Evolutionary conservation across 495 filamentous ascomycete species (phyloP).

Genomic region (Hypoxylon perforatum): DNA sequence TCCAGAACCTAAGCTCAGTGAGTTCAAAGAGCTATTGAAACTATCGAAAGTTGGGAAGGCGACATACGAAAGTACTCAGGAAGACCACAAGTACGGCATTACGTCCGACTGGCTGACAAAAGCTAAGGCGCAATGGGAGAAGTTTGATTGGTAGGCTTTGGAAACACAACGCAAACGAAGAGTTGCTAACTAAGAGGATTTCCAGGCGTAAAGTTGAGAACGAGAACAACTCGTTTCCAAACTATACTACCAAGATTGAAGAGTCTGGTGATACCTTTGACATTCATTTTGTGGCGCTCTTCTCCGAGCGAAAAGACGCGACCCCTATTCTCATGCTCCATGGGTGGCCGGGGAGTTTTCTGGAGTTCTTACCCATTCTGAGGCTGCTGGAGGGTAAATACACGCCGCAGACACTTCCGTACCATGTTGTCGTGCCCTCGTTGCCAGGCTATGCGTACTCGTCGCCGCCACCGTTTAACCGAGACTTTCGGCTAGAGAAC

Average conservation of each 20-base stretch:
- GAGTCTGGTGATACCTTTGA: conserved; percentile 52
- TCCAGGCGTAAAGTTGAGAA: conserved; percentile 60
- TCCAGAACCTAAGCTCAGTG: conserved; percentile 54
- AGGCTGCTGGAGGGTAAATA: conserved; percentile 61
- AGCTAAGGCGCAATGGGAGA: conserved; percentile 64
- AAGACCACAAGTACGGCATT: conserved; percentile 63
- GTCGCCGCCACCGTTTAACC: conserved; percentile 59
- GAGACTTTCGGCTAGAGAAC: conserved; percentile 57
- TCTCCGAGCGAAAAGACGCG: conserved; percentile 68
- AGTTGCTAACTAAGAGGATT: conserved; percentile 32
- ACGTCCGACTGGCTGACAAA: conserved; percentile 65
- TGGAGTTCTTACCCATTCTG: conserved; percentile 64
- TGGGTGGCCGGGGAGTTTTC: conserved; percentile 60
- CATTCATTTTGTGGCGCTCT: conserved; percentile 72
- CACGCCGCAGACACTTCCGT: conserved; percentile 66
- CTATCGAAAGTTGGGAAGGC: conserved; percentile 63
- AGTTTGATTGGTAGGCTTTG: conserved; percentile 54
- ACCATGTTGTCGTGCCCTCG: conserved; percentile 73
- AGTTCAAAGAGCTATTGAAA: conserved; percentile 61
- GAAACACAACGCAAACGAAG: not conserved
- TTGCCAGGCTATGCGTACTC: conserved; percentile 73
- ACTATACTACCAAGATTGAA: conserved; percentile 66
- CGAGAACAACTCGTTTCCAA: conserved; percentile 71
- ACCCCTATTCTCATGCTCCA: conserved; percentile 67
- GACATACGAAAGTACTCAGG: conserved; percentile 60